Base-by-base conservation (phyloP, 495 filamentous ascomycete genomes). In the Penicillium desertorum region DNA sequence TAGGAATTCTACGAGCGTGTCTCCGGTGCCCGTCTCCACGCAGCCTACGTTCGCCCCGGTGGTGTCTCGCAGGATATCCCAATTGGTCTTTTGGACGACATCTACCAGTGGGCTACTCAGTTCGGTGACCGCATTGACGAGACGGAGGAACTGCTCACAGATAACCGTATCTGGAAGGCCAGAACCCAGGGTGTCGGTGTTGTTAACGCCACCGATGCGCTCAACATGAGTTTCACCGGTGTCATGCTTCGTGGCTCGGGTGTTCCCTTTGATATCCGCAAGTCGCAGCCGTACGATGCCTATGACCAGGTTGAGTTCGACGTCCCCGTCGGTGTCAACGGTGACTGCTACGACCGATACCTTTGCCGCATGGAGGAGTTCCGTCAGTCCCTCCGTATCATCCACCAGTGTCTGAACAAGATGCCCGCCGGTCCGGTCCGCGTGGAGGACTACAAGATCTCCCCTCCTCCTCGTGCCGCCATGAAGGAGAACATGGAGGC, bases 401-500 rank as follows among this genome's bases (percentile, higher is more conserved):
- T 99, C 70, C 87, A 96, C 79, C 94, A 99, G 79, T 98, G 95
- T 73, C 76, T 99, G 57, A 98, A 99, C 81, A 89, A 97, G 82
- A 99, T 99, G 91, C 93, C 95, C 17, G 80, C 90, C 32, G 94
- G 94, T 22, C 93, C 94, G 22, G 83, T 98, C 66, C 85, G 91
- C 54, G 92, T 97, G 39, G 94, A 98, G 75, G 94, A 98, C 77
- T 98, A 97, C 82, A 98, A 98, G 82, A 86, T 99, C 72, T 88
- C 89, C n/a, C 94, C 94, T 9, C 94, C 94, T 39, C 94, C 94
- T 14, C 85, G 94, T 66, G 83, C 87, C n/a, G 95, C 94, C 62
- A 99, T 99, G 94, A 99, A 99, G 82, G 94, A 99, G 82, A 88
- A 99, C 77, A 99, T 99, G 95, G 94, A 99, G 75, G 93, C 94